Evolutionary conservation across 257 asterid genomes (phyloP).

Genomic region (Solanum boliviense): DNA sequence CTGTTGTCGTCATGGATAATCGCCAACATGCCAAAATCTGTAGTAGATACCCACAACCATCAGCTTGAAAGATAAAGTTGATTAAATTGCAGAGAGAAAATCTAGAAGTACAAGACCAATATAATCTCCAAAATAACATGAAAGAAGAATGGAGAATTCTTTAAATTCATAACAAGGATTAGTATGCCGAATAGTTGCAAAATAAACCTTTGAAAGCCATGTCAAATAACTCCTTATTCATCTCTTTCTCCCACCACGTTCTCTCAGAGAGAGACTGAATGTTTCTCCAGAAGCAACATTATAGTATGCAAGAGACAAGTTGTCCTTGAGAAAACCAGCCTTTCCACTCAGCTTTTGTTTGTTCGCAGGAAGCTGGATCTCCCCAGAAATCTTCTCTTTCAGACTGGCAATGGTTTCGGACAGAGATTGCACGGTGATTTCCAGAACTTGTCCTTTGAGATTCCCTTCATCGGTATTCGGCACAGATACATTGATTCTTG

Average conservation of each 20-base stretch:
- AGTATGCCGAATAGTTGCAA: conserved; percentile 12
- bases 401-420: conserved; percentile 75
- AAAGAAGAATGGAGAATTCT: conserved; percentile 4
- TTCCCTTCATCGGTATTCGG: conserved; percentile 89
- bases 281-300: conserved; percentile 66
- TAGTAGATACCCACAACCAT: conserved; percentile 20
- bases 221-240: conserved; percentile 23
- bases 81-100: background rate
- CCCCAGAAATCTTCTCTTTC: conserved; percentile 93
- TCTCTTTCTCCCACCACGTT: conserved; percentile 99
- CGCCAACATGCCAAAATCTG: conserved; percentile 21
- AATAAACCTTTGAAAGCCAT: conserved; percentile 22
- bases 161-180: conserved; percentile 9
- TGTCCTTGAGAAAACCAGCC: conserved; percentile 97
- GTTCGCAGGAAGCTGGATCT: conserved; percentile 87
- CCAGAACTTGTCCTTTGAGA: conserved; percentile 79
- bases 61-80: conserved; percentile 13
- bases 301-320: conserved; percentile 86
- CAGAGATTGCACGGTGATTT: conserved; percentile 61
- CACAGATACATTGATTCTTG: conserved; percentile 53
- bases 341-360: conserved; percentile 96
- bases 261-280: conserved; percentile 77
- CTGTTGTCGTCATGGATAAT: conserved; percentile 17
- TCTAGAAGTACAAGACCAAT: conserved; percentile 18
- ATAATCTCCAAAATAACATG: conserved; percentile 14